A percentile compares a stretch with the other conserved stretches of the same genome.
These are phyloP conservation scores for Podospora conica DNA, from an alignment of 495 filamentous ascomycete species.

Conservation along the genomic window DNA sequence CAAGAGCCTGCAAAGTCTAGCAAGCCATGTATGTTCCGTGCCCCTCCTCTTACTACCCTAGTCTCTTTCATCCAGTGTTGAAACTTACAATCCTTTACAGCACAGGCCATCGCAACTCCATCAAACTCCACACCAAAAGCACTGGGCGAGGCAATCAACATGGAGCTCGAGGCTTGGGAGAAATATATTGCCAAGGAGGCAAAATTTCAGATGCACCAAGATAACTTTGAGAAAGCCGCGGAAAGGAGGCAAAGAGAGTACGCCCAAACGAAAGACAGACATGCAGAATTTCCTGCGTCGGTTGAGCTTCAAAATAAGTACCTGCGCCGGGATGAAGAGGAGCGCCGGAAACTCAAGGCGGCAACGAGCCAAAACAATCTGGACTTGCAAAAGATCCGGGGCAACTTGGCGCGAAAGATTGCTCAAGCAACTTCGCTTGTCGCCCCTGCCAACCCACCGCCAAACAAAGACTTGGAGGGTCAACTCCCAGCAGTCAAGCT, in stretches of 20 bases:
- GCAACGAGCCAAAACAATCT: background rate
- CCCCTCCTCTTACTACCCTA: background rate
- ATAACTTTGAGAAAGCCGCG: conserved; percentile 12
- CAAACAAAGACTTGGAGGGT: conserved; percentile 2
- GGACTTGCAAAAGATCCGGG: background rate
- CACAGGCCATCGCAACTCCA: background rate
- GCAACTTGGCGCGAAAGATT: background rate
- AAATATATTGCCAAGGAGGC: background rate
- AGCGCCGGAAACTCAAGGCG: background rate
- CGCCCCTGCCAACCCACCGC: background rate
- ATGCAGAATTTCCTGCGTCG: conserved; percentile 27
- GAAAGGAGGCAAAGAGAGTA: conserved; percentile 19
- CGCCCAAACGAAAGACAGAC: conserved; percentile 17
- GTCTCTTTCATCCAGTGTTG: background rate
- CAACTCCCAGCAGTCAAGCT: background rate
- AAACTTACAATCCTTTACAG: background rate
- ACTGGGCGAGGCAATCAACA: background rate
- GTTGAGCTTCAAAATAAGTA: conserved; percentile 26
- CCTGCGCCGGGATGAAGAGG: background rate
- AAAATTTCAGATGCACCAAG: conserved; percentile 4
- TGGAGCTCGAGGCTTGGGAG: background rate
- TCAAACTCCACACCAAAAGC: background rate
- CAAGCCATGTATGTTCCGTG: background rate
- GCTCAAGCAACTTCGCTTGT: background rate
- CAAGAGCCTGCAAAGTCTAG: background rate